A percentile compares a stretch with the other conserved stretches of the same genome.
Conservation (phyloP, 2,329 filamentous ascomycete genomes). For the Sporothrix inflata region DNA sequence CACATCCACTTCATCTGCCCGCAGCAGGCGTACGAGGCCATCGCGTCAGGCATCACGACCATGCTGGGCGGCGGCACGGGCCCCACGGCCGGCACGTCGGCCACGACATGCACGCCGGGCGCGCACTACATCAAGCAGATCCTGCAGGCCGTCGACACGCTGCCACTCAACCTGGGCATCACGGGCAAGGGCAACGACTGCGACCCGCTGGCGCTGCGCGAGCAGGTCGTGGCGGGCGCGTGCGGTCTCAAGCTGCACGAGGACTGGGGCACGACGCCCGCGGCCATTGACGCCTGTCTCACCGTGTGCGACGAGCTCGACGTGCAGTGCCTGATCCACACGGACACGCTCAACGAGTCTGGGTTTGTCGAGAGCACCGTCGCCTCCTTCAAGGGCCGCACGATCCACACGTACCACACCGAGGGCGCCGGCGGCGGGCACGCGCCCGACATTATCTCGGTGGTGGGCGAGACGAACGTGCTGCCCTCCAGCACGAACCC, state of each 20-base stretch:
- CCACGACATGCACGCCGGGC: conserved; percentile 91
- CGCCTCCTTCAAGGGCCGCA: conserved; percentile 79
- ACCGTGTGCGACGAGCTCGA: conserved; percentile 87
- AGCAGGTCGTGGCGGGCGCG: conserved; percentile 81
- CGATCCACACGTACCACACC: conserved; percentile 96
- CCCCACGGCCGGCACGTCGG: conserved; percentile 86
- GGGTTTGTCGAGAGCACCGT: conserved; percentile 96
- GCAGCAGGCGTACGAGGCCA: conserved; percentile 81
- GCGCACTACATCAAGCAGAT: conserved; percentile 82
- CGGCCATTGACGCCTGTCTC: conserved; percentile 87
- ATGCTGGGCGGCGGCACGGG: conserved; percentile 90
- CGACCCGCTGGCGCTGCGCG: conserved; percentile 67
- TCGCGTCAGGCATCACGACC: conserved; percentile 86
- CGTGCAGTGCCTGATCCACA: conserved; percentile 92
- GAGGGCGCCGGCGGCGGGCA: conserved; percentile 95
- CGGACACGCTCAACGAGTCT: conserved; percentile 93
- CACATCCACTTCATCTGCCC: conserved; percentile 97
- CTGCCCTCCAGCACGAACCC: conserved; percentile 91
- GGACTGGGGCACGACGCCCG: conserved; percentile 91
- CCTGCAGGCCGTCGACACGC: conserved; percentile 79
- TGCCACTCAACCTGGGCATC: conserved; percentile 87
- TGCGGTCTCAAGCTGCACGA: conserved; percentile 94
- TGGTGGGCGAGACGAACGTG: conserved; percentile 87
- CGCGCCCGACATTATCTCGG: conserved; percentile 92
- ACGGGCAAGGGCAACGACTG: conserved; percentile 94